Conservation (phyloP, 2,329 filamentous ascomycete species). For the Fusarium verrucosum region DNA sequence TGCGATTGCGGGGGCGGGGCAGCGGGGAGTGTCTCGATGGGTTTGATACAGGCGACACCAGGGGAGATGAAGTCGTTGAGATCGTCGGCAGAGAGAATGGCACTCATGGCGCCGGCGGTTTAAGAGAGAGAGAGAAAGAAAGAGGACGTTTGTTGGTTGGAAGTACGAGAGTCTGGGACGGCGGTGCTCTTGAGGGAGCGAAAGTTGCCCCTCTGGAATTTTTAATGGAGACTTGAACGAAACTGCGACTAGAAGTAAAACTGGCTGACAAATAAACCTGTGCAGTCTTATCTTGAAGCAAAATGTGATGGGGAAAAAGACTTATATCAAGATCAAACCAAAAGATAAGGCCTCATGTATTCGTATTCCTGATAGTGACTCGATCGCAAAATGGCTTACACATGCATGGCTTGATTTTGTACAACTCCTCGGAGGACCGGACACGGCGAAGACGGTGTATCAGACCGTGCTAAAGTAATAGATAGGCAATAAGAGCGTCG, state of each 20-base stretch:
- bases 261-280: constrained; percentile 41
- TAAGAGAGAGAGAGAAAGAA: neutral
- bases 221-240: constrained; percentile 16
- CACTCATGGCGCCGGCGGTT: constrained; percentile 74
- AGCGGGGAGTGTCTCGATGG: constrained; percentile 87
- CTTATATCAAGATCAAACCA: neutral
- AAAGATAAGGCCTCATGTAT: constrained; percentile 12
- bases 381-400: neutral
- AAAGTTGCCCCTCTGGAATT: constrained; percentile 13
- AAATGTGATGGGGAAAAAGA: neutral
- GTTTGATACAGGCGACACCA: constrained; percentile 97
- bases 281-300: constrained; percentile 10
- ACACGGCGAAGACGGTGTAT: constrained; percentile 24
- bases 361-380: constrained; percentile 5
- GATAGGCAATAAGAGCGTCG: constrained; percentile 46
- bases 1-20: constrained; percentile 50
- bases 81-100: constrained; percentile 95
- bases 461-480: constrained; percentile 12
- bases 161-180: constrained; percentile 9
- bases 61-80: constrained; percentile 99
- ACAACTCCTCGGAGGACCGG: constrained; percentile 38
- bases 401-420: constrained; percentile 10
- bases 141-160: neutral
- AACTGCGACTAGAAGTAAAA: neutral
- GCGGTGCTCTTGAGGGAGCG: constrained; percentile 1